Percentiles rank a stretch among this genome's conserved stretches.
Evolutionary conservation across 805 yeast species (phyloP).

Genomic region (Millerago galiae): DNA sequence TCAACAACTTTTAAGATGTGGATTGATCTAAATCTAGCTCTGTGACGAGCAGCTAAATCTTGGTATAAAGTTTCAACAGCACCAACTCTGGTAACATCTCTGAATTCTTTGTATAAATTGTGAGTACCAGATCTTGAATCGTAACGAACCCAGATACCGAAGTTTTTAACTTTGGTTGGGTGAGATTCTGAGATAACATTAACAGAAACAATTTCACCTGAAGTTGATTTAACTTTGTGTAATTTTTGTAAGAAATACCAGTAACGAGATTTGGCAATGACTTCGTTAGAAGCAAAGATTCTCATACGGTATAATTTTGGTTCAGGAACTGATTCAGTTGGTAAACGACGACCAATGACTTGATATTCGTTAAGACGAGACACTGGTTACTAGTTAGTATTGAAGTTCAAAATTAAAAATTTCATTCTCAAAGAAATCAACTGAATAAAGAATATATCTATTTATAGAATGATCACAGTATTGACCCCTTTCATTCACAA

Average conservation of each 20-base stretch:
- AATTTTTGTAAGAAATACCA: constrained; percentile 99
- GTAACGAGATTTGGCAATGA: constrained; percentile 99
- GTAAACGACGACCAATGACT: constrained; percentile 99
- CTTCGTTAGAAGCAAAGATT: constrained; percentile 98
- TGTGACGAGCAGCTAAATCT: constrained; percentile 99
- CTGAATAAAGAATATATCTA: no score
- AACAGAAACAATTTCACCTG: constrained; percentile 97
- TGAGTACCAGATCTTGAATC: constrained; percentile 99
- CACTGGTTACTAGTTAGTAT: constrained; percentile 39
- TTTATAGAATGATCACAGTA: no score
- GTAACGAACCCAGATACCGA: constrained; percentile 99
- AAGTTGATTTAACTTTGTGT: constrained; percentile 99
- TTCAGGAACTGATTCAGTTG: constrained; percentile 97
- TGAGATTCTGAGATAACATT: constrained; percentile 87
- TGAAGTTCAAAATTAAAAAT: no score
- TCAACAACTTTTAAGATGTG: constrained; percentile 99
- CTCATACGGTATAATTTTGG: constrained; percentile 99
- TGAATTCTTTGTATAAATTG: constrained; percentile 99
- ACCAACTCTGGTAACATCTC: constrained; percentile 98
- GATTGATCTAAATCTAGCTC: constrained; percentile 99
- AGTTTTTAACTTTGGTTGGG: constrained; percentile 99
- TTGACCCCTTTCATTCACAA: neutral
- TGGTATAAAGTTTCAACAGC: constrained; percentile 98
- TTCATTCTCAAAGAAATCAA: no score
- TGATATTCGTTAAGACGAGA: constrained; percentile 98